phyloP scores from a whole-genome alignment of 2,329 filamentous ascomycete species.

The Neofusicoccum sp. region DNA sequence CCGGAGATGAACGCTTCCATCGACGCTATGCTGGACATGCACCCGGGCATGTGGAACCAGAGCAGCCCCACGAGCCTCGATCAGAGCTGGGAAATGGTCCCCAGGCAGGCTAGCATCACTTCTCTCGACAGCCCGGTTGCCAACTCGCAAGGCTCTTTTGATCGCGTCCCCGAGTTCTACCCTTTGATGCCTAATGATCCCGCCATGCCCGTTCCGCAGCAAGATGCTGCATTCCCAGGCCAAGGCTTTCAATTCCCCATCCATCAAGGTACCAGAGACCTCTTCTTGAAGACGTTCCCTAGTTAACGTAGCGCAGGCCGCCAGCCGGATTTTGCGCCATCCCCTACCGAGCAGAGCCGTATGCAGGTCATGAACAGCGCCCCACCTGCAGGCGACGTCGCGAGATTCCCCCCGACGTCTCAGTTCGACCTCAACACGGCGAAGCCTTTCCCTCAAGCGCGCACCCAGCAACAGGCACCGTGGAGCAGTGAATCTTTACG shows the following conservation, averaged over 20 bases:
- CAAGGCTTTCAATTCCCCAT: slow-evolving; percentile 2
- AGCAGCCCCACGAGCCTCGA: slow-evolving; percentile 15
- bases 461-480: slow-evolving; percentile 3
- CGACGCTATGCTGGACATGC: slow-evolving; percentile 19
- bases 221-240: not conserved
- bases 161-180: slow-evolving; percentile 11
- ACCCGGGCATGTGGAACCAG: slow-evolving; percentile 14
- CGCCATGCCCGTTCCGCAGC: slow-evolving; percentile 4
- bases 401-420: not conserved
- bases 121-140: slow-evolving; percentile 17
- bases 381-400: not conserved
- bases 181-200: not conserved
- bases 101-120: slow-evolving; percentile 14
- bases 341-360: not conserved
- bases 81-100: slow-evolving; percentile 21
- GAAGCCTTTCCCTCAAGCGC: not conserved
- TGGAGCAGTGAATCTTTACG: slow-evolving; percentile 14
- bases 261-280: not conserved
- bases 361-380: slow-evolving; percentile 11
- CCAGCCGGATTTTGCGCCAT: slow-evolving; percentile 6
- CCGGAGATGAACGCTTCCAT: slow-evolving; percentile 21
- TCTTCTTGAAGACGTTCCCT: not conserved
- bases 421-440: slow-evolving; percentile 9
- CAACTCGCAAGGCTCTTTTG: slow-evolving; percentile 14
- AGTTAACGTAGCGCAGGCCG: not conserved